Percentiles rank a stretch among this genome's conserved stretches.
Conservation (phyloP, 805 yeast species). For the Groenewaldozyma salmanticensis region DNA sequence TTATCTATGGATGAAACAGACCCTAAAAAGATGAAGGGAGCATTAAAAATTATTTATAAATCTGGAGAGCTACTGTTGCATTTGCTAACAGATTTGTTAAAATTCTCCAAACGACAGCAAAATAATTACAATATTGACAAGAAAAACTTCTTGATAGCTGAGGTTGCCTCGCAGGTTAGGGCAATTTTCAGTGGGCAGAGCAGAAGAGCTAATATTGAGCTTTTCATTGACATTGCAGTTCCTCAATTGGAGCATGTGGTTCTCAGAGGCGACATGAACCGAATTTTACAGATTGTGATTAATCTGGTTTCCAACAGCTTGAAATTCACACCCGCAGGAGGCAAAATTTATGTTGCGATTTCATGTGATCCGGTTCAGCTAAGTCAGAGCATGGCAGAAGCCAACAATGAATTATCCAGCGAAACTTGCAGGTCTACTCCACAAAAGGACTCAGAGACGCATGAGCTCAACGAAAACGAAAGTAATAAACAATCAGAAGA, state of each 20-base stretch:
- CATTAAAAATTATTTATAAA: conserved; percentile 71
- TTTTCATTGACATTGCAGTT: conserved; percentile 56
- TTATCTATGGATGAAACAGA: conserved; percentile 83
- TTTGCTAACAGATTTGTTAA: conserved; percentile 78
- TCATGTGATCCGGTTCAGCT: not conserved
- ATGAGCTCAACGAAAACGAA: not conserved
- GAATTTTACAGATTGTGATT: conserved; percentile 84
- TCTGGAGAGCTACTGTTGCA: conserved; percentile 84
- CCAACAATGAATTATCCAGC: not conserved
- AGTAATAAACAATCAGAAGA: not conserved
- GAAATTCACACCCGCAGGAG: conserved; percentile 71
- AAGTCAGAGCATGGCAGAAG: not conserved
- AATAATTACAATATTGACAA: conserved; percentile 77
- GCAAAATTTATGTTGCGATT: conserved; percentile 18
- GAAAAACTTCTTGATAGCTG: conserved; percentile 62
- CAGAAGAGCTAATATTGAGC: conserved; percentile 57
- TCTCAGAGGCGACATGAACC: conserved; percentile 73
- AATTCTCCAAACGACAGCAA: conserved; percentile 80
- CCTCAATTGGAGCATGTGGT: conserved; percentile 40
- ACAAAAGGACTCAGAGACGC: not conserved
- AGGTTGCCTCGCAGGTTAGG: conserved; percentile 68
- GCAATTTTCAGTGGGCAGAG: conserved; percentile 54
- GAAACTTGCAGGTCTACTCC: not conserved
- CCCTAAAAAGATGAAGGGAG: conserved; percentile 51
- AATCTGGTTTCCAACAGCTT: conserved; percentile 82